phyloP scores from a whole-genome alignment of 805 yeast genomes.

The Wickerhamia fluorescens region DNA sequence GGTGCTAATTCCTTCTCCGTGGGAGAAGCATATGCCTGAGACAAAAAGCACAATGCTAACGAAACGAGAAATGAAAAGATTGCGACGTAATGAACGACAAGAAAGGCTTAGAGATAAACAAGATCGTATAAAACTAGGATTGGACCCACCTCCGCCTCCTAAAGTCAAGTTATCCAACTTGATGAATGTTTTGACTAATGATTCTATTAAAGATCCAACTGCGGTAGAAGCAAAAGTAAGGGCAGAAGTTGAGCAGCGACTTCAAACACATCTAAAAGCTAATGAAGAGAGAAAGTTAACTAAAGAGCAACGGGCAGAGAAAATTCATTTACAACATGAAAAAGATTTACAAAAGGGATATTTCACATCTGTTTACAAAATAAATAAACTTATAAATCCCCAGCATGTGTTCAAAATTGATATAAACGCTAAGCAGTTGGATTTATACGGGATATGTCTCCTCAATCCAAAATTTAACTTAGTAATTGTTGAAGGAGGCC shows the following conservation, averaged over 20 bases:
- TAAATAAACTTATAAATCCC: slow-evolving; percentile 50
- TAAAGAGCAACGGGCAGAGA: slow-evolving; percentile 49
- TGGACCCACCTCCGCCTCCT: slow-evolving; percentile 84
- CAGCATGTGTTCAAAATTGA: slow-evolving; percentile 71
- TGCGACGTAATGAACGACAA: slow-evolving; percentile 64
- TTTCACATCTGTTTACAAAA: slow-evolving; percentile 50
- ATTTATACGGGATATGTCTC: slow-evolving; percentile 57
- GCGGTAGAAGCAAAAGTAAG: slow-evolving; percentile 68
- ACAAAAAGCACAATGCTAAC: slow-evolving; percentile 55
- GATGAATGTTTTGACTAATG: slow-evolving; percentile 80
- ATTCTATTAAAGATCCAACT: slow-evolving; percentile 85
- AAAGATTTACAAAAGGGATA: slow-evolving; percentile 47
- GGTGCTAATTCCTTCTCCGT: slow-evolving; percentile 52
- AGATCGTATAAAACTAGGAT: slow-evolving; percentile 70
- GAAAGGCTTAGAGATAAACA: slow-evolving; percentile 61
- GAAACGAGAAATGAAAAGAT: slow-evolving; percentile 65
- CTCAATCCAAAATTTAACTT: slow-evolving; percentile 42
- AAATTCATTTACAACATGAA: slow-evolving; percentile 32
- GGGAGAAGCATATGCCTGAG: slow-evolving; percentile 40
- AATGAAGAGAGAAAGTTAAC: slow-evolving; percentile 61
- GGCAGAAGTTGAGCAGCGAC: slow-evolving; percentile 60
- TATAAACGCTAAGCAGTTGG: slow-evolving; percentile 69
- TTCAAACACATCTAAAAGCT: slow-evolving; percentile 45
- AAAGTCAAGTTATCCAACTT: slow-evolving; percentile 79
- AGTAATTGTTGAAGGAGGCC: slow-evolving; percentile 71